These are phyloP conservation scores for Ilex asprella DNA, from an alignment of 257 asterid species.

Conservation along the genomic window DNA sequence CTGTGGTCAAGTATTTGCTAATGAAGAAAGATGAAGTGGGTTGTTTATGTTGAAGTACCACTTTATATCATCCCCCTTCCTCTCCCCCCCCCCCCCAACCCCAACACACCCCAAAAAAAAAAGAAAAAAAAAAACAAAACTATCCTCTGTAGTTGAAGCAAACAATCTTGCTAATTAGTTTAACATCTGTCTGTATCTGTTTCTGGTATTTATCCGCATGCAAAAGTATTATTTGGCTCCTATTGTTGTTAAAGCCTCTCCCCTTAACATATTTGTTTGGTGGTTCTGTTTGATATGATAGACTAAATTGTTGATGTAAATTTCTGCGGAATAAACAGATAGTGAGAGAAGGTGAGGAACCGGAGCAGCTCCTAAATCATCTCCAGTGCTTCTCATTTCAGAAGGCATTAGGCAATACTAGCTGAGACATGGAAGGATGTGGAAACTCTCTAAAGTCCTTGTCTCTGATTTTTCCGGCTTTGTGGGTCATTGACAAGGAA, in stretches of 20 bases:
- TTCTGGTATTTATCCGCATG: no score
- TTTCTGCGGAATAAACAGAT: constrained; percentile 21
- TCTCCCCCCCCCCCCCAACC: no score
- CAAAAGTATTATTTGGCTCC: background rate
- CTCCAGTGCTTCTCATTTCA: constrained; percentile 28
- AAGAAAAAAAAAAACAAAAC: no score
- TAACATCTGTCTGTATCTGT: no score
- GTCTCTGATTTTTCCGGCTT: background rate
- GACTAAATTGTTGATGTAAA: background rate
- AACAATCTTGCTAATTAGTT: no score
- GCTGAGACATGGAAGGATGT: background rate
- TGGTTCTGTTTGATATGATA: background rate
- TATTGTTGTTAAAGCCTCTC: background rate
- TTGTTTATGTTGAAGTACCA: no score
- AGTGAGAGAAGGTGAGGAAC: constrained; percentile 47
- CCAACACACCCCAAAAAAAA: no score
- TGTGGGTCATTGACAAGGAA: background rate
- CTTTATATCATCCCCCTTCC: no score
- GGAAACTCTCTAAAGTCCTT: background rate
- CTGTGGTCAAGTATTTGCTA: no score
- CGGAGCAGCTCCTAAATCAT: constrained; percentile 35
- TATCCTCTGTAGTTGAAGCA: no score
- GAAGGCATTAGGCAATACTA: constrained; percentile 21
- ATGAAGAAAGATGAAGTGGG: no score
- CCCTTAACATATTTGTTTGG: background rate